A percentile compares a stretch with the other conserved stretches of the same genome.
Conservation (phyloP, 306 rosid species). For the Citrullus amarus region DNA sequence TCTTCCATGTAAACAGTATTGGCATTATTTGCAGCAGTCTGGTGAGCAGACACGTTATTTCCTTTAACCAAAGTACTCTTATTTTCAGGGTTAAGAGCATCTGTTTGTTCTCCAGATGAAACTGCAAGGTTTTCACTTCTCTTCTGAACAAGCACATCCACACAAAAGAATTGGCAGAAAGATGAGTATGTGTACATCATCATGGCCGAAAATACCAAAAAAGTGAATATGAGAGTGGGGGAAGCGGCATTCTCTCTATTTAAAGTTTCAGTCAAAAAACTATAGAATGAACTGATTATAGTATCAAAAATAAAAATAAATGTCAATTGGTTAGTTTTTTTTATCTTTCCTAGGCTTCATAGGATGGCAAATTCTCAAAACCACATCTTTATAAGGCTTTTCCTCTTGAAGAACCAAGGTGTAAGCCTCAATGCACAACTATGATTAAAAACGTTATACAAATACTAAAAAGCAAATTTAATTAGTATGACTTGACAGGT, state of each 20-base stretch:
- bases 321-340: too few species aligned
- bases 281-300: background rate
- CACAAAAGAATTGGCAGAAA: slow-evolving; percentile 14
- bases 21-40: slow-evolving; percentile 39
- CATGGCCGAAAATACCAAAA: background rate
- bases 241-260: background rate
- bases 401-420: too few species aligned
- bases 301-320: background rate
- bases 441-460: too few species aligned
- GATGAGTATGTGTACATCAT: background rate
- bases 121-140: slow-evolving; percentile 53
- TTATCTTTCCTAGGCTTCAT: background rate
- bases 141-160: slow-evolving; percentile 41
- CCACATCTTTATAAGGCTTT: too few species aligned
- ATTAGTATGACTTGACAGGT: too few species aligned
- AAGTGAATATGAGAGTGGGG: background rate
- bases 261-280: background rate
- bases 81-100: slow-evolving; percentile 40
- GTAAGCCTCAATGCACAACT: too few species aligned
- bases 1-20: slow-evolving; percentile 48
- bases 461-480: too few species aligned
- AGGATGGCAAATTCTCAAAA: background rate
- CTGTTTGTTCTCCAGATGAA: slow-evolving; percentile 60
- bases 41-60: slow-evolving; percentile 31
- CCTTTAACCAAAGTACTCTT: slow-evolving; percentile 59